Base-by-base conservation (phyloP, 2,329 filamentous ascomycete species). In the Sodiomyces alkalinus region DNA sequence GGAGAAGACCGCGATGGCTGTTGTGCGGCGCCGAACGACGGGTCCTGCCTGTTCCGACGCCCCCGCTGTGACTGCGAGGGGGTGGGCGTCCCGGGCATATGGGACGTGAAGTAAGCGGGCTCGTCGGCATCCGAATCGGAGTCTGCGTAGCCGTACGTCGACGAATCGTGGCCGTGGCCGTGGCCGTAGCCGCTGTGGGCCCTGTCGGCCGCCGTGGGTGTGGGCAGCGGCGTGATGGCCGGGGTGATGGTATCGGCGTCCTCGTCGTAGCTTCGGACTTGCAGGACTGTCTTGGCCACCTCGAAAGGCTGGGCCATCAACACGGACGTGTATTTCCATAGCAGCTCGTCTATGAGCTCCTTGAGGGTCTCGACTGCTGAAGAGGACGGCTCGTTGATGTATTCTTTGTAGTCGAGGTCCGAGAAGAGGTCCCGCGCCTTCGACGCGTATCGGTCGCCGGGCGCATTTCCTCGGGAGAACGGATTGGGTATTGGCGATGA, bases 241-340 rank as follows among this genome's bases (percentile, higher is more conserved):
- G 40, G 16, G 12, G 40, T 33, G 11, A 39, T 33, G 20, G 47
- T 28, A 7, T 40, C 35, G 22, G 58, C 59, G 19, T 56, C 41
- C 29, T 60, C 60, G 39, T 68, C 66, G 42, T 74, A 68, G 36
- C 52, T 56, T 39, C 65, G 72, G 28, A 85, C 73, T 55, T 98
- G 90, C 41, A 98, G 58, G 31, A 96, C 71, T 10, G 78, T 90
- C 65, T 94, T 96, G 46, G 87, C 85, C 33, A 94, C 86, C 60
- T 96, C 90, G 51, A 98, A 96, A 10, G 90, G 90, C 55, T 98
- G 90, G 30, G 83, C 80, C 48, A 93, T 75, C 45, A 96, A 54
- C 15, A 93, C 76, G 33, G 78, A 83, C 10, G 77, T 79, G 56
- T 98, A 98, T 48, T 90, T 87, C 75, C 86, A 92, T 51, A 92